phyloP scores from a whole-genome alignment of 1,284 basidiomycete species.

The Boletellus deceptivus region DNA sequence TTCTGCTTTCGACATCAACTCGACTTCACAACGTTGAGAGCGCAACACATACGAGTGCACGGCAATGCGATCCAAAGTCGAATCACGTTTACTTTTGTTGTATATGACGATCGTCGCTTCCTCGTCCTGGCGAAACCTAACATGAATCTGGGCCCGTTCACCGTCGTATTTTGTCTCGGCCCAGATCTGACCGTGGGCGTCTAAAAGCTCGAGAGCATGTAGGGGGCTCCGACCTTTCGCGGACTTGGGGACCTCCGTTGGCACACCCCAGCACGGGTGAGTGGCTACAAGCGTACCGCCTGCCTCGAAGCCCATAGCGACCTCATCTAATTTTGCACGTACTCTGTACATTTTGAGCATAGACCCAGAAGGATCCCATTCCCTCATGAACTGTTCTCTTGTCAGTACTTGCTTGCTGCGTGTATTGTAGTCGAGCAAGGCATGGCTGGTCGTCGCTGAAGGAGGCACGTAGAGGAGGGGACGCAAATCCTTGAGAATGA shows the following conservation, averaged over 20 bases:
- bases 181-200: constrained; percentile 53
- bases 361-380: constrained; percentile 61
- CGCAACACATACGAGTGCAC: constrained; percentile 56
- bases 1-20: constrained; percentile 34
- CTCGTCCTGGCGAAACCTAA: constrained; percentile 45
- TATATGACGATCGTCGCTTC: constrained; percentile 66
- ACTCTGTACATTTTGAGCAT: constrained; percentile 58
- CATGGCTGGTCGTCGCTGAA: constrained; percentile 38
- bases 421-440: constrained; percentile 55
- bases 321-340: constrained; percentile 58
- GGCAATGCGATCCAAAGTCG: constrained; percentile 67
- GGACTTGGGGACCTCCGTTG: constrained; percentile 76
- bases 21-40: not conserved
- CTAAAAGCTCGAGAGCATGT: constrained; percentile 55
- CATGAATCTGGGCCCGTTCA: constrained; percentile 85
- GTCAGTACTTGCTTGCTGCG: constrained; percentile 55
- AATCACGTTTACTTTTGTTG: constrained; percentile 82
- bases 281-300: constrained; percentile 21
- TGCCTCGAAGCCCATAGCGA: constrained; percentile 50
- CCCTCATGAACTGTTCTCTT: constrained; percentile 62
- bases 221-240: constrained; percentile 61
- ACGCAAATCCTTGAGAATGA: constrained; percentile 81
- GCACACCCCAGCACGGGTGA: constrained; percentile 42
- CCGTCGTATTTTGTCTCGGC: constrained; percentile 92
- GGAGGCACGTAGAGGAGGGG: constrained; percentile 72